Base-by-base conservation (phyloP, 108 stramenopile genomes). In the Parietichytrium sp. region DNA sequence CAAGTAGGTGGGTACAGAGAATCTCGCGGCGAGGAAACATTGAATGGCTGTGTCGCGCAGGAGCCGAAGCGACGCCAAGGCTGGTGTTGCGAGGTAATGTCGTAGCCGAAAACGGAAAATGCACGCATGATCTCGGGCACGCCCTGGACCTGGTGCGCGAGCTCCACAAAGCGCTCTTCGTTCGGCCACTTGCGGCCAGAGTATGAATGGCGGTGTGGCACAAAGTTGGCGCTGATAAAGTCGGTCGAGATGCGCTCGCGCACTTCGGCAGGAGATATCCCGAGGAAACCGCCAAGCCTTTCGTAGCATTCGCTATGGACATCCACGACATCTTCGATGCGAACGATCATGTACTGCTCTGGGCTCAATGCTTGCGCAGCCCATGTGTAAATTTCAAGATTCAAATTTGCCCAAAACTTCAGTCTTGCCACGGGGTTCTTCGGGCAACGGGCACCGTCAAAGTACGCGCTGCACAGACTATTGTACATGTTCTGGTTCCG, bases 181-280 rank as follows among this genome's bases (percentile, higher is more conserved):
- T 18, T 10, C 23, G 61, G n/a, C 61, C 61, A 72, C 20, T 72
- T 72, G 42, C 61, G 61, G 45, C 61, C 61, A 8, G 33, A 10
- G 4, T 72, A 72, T 25, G 61, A 72, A 45, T 45, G 20, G 6
- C 38, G 38, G 1, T 72, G 61, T 6, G 15, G 13, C 20, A 23
- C 38, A 72, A 72, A 72, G 33, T 27, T 3, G 8, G 36, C 61
- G 45, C 33, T 33, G 6, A 72, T 42, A 20, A 72, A 72, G 33
- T 6, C 25, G 13, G 10, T 12, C 8, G 61, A 45, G 33, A 72
- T 38, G 13, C 61, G 33, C 38, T 7, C 42, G 16, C 6, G 23
- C 36, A 72, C 18, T 45, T 45, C 25, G 61, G 33, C 20, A 6
- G 36, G 10, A 27, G 18, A n/a, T 33, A 72, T 23, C n/a, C 38